Evolutionary conservation across 805 yeast genomes (phyloP).

Genomic region (Nakazawaea siamensis): DNA sequence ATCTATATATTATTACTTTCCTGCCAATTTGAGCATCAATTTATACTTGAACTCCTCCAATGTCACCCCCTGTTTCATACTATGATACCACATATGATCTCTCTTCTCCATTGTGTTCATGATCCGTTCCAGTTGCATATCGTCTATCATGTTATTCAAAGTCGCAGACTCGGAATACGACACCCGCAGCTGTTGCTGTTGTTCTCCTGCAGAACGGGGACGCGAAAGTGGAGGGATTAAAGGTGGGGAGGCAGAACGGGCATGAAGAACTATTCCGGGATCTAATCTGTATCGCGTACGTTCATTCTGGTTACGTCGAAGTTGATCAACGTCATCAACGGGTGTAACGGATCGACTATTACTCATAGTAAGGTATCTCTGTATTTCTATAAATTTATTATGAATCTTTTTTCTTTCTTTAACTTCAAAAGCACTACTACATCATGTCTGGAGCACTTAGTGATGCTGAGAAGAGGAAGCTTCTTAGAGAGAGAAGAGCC

Average conservation of each 20-base stretch:
- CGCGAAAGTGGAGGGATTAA: not conserved
- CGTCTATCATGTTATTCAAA: not conserved
- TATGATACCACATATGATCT: constrained; percentile 23
- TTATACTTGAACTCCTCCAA: constrained; percentile 21
- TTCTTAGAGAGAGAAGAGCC: constrained; percentile 56
- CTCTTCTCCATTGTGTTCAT: constrained; percentile 21
- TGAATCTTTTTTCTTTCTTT: too few relatives aligned
- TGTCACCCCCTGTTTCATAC: constrained; percentile 21
- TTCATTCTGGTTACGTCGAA: too few relatives aligned
- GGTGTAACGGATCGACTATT: too few relatives aligned
- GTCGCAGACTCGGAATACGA: not conserved
- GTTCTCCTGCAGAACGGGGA: too few relatives aligned
- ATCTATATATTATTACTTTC: too few relatives aligned
- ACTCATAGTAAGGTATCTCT: too few relatives aligned
- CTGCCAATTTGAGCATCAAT: not conserved
- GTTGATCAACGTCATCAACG: too few relatives aligned
- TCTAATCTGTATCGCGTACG: constrained; percentile 2
- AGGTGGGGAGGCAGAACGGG: constrained; percentile 3
- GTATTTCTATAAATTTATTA: too few relatives aligned
- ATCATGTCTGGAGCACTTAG: constrained; percentile 30
- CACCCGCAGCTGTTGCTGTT: too few relatives aligned
- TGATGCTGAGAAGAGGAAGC: constrained; percentile 50
- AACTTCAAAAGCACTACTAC: too few relatives aligned
- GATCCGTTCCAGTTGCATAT: constrained; percentile 10
- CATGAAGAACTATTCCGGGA: constrained; percentile 4